Evolutionary conservation across 2,329 filamentous ascomycete species (phyloP), one percentile per base, ranked within the genome.

Genomic region (Monosporascus sp.): DNA sequence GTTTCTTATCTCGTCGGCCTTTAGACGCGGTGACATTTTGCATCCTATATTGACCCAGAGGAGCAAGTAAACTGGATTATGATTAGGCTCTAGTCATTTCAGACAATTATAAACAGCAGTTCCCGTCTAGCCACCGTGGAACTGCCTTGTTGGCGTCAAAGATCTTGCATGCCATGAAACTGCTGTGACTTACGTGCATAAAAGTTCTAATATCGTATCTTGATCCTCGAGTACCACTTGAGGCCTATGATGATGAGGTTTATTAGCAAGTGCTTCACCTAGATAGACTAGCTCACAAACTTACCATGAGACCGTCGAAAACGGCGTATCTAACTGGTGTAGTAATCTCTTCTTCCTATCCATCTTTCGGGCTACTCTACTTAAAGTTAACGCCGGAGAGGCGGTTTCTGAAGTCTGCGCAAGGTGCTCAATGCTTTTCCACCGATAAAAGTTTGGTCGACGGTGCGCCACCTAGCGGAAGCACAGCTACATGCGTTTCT

Each of bases 251-350:
- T 6, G 11, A 15, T 24, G 9, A 15, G 25, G 37, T 17, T 20
- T 48, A 20, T 45, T 15, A 50, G 37, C 18, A 41, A 43, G 52
- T 37, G 17, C 48, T 22, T 41, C 8, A 51, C 35, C 31, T 11
- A 14, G 24, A 47, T 46, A 27, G 17, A 15, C 35, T 11, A 45
- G 14, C 17, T 27, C 50, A 25, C 15, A 37, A 49, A 54, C 72
- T 43, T 68, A 88, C 87, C 85, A 88, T 66, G 77, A 68, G 11
- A 78, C 72, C 6, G 74, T 68, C 2, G 84, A 83, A 64, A 82
- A 89, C 0, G 85, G 85, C 3, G 82, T 82, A 47, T 87, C 83
- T 24, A 87, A 76, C 60, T 84, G 84, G 63, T 85, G 83, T 18
- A 85, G 72, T 8, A 81, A 74, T 63, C 79, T 85, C 55, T 81